phyloP scores from a whole-genome alignment of 2,329 filamentous ascomycete species.

The Lasiodiplodia sp. region DNA sequence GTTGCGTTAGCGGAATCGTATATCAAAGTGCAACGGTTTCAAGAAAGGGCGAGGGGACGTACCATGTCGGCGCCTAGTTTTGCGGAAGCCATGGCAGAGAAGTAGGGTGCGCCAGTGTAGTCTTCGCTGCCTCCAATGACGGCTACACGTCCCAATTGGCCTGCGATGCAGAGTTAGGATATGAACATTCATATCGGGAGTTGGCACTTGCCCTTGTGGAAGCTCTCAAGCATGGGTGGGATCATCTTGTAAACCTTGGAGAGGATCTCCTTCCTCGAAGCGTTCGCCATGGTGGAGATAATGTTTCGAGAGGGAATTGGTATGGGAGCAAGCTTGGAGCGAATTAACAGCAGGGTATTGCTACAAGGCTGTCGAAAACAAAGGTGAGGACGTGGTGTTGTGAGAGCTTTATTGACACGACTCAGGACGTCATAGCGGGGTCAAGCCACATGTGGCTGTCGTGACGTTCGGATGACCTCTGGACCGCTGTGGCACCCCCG shows the following conservation, averaged over 20 bases:
- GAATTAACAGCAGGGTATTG: not conserved
- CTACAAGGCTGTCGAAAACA: not conserved
- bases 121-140: conserved; percentile 96
- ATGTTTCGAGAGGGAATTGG: not conserved
- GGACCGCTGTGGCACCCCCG: not conserved
- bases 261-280: conserved; percentile 76
- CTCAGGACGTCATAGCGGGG: conserved; percentile 25
- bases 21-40: not conserved
- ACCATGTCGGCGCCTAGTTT: conserved; percentile 91
- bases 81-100: conserved; percentile 96
- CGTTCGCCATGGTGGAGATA: conserved; percentile 52
- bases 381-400: not conserved
- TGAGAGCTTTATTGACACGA: conserved; percentile 6
- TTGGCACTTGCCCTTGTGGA: conserved; percentile 80
- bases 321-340: not conserved
- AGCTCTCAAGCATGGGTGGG: conserved; percentile 91
- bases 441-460: conserved; percentile 19
- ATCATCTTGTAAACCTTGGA: conserved; percentile 86
- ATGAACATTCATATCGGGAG: not conserved
- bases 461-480: conserved; percentile 20
- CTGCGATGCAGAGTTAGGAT: conserved; percentile 56
- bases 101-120: conserved; percentile 97
- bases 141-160: conserved; percentile 87
- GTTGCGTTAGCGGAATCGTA: conserved; percentile 25
- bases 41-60: conserved; percentile 37